These are phyloP conservation scores for Teratosphaeria gauchensis DNA, from an alignment of 2,329 filamentous ascomycete species.

Conservation along the genomic window DNA sequence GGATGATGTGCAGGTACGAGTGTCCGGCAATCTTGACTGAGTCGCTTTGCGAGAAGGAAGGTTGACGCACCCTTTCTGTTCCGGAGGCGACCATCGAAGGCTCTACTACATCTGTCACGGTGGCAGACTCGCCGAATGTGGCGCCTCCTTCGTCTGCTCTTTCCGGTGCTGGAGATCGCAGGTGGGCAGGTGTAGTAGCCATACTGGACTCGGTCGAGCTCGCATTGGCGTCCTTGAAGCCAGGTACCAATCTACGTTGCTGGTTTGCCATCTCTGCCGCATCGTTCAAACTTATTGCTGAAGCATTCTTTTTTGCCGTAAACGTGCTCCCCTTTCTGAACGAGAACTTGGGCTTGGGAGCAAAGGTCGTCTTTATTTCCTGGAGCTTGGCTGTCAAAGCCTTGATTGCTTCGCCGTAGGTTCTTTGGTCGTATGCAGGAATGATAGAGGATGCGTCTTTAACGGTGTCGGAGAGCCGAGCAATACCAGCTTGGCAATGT, in stretches of 20 bases:
- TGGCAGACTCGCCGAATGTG: not conserved
- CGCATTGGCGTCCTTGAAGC: conserved; percentile 27
- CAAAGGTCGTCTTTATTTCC: conserved; percentile 55
- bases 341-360: conserved; percentile 70
- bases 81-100: not conserved
- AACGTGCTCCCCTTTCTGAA: conserved; percentile 49
- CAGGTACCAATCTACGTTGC: conserved; percentile 34
- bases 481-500: conserved; percentile 68
- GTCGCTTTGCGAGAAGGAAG: conserved; percentile 49
- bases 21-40: conserved; percentile 56
- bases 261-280: conserved; percentile 46
- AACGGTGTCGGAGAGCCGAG: conserved; percentile 71
- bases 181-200: conserved; percentile 27
- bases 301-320: conserved; percentile 25
- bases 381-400: conserved; percentile 68
- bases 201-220: conserved; percentile 27
- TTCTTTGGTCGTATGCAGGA: conserved; percentile 80
- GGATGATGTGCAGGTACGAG: conserved; percentile 60
- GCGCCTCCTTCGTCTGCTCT: conserved; percentile 1
- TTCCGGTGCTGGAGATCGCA: conserved; percentile 16
- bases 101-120: not conserved
- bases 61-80: conserved; percentile 28
- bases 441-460: conserved; percentile 74
- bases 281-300: conserved; percentile 46
- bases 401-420: conserved; percentile 78